phyloP scores from a whole-genome alignment of 306 rosid genomes.

The Arachis stenosperma region DNA sequence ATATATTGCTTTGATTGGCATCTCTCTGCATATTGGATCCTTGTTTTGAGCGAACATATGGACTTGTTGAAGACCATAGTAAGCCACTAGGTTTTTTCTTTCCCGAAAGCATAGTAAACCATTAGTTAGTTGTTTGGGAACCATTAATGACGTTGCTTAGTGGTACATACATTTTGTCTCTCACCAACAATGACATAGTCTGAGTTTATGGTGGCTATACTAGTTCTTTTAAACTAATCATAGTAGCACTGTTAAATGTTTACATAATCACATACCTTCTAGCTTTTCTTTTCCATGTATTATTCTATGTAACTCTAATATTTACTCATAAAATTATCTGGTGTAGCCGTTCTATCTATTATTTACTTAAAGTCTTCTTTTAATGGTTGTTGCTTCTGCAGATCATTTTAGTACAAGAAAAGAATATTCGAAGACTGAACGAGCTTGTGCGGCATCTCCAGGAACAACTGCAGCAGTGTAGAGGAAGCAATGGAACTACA shows the following conservation, averaged over 20 bases:
- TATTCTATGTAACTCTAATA: neutral
- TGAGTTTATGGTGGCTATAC: conserved; percentile 5
- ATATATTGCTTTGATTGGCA: neutral
- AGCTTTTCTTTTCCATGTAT: neutral
- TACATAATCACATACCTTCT: neutral
- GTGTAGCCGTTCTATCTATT: conserved; percentile 12
- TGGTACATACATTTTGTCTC: neutral
- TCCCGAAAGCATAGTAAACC: neutral
- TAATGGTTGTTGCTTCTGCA: conserved; percentile 40
- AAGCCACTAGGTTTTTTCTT: neutral
- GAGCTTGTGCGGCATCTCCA: conserved; percentile 73
- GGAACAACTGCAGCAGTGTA: conserved; percentile 67
- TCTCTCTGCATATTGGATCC: neutral
- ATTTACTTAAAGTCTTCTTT: conserved; percentile 26
- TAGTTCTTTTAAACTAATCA: neutral
- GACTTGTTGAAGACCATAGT: neutral
- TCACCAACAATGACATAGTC: conserved; percentile 20
- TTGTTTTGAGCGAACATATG: neutral
- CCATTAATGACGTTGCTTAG: neutral
- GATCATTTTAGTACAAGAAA: conserved; percentile 79
- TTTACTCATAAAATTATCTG: neutral
- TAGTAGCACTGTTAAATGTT: neutral
- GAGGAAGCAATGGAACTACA: conserved; percentile 51
- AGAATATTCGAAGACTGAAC: conserved; percentile 69
- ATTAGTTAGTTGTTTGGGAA: neutral